Conservation (phyloP, 1,139 yeast genomes). For the Blastobotrys ciferrii region DNA sequence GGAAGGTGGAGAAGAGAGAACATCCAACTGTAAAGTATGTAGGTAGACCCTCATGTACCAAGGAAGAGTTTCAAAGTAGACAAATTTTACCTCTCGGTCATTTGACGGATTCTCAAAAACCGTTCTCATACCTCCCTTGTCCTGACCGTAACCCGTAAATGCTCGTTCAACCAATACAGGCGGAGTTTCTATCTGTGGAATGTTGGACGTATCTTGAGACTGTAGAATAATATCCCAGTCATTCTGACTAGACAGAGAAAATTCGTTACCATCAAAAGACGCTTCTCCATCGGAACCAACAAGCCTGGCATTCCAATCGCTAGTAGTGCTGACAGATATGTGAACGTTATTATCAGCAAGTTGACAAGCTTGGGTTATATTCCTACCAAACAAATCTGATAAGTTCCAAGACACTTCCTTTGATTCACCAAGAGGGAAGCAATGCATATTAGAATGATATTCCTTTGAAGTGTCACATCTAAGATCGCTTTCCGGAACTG, state of each 20-base stretch:
- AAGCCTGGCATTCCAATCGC: slow-evolving; percentile 28
- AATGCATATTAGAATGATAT: slow-evolving; percentile 56
- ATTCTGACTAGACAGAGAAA: slow-evolving; percentile 31
- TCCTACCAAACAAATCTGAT: slow-evolving; percentile 66
- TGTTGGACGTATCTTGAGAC: slow-evolving; percentile 26
- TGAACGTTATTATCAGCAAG: slow-evolving; percentile 34
- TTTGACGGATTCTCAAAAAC: slow-evolving; percentile 65
- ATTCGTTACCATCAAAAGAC: slow-evolving; percentile 14
- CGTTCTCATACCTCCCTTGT: slow-evolving; percentile 82
- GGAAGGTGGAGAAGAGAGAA: slow-evolving; percentile 14
- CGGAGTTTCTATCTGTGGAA: slow-evolving; percentile 45
- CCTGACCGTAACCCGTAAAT: slow-evolving; percentile 88
- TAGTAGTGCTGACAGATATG: slow-evolving; percentile 32
- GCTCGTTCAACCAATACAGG: slow-evolving; percentile 81
- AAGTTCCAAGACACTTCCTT: slow-evolving; percentile 53
- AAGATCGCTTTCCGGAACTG: slow-evolving; percentile 63
- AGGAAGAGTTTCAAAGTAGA: slow-evolving; percentile 81
- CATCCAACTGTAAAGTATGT: slow-evolving; percentile 51
- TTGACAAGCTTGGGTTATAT: slow-evolving; percentile 63
- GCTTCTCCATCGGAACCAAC: slow-evolving; percentile 2
- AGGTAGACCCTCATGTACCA: slow-evolving; percentile 89
- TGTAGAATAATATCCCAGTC: slow-evolving; percentile 39
- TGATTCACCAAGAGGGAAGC: slow-evolving; percentile 71
- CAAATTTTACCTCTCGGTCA: slow-evolving; percentile 46
- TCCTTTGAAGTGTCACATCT: slow-evolving; percentile 68